A percentile compares a stretch with the other conserved stretches of the same genome.
phyloP scores from a whole-genome alignment of 2,329 filamentous ascomycete genomes.

The Phyllosticta citriasiana region DNA sequence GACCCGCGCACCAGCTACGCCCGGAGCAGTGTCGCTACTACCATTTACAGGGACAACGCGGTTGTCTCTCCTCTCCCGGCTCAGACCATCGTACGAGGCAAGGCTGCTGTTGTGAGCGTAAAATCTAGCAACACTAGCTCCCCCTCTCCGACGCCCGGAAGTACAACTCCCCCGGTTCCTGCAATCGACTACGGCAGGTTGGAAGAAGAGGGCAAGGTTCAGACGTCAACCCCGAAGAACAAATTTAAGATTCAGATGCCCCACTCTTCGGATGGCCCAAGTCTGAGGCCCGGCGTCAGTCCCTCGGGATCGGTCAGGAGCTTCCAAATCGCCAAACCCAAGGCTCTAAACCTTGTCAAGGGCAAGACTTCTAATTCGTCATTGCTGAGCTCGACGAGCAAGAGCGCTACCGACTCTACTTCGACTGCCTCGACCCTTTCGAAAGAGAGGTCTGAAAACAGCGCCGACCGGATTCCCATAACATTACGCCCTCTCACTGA shows the following conservation, averaged over 20 bases:
- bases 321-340: slow-evolving; percentile 34
- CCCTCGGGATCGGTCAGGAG: slow-evolving; percentile 27
- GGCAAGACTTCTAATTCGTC: slow-evolving; percentile 7
- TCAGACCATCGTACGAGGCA: slow-evolving; percentile 76
- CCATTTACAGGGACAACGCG: slow-evolving; percentile 86
- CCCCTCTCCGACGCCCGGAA: slow-evolving; percentile 38
- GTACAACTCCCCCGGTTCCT: slow-evolving; percentile 59
- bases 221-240: slow-evolving; percentile 12
- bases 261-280: slow-evolving; percentile 17
- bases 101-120: slow-evolving; percentile 88
- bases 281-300: slow-evolving; percentile 15
- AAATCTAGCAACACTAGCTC: slow-evolving; percentile 55
- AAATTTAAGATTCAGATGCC: slow-evolving; percentile 34
- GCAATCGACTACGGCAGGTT: slow-evolving; percentile 51
- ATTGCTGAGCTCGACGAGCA: not conserved
- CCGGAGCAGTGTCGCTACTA: slow-evolving; percentile 64
- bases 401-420: not conserved
- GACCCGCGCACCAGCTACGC: slow-evolving; percentile 40
- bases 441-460: not conserved
- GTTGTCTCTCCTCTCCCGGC: slow-evolving; percentile 69
- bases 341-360: slow-evolving; percentile 32
- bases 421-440: not conserved
- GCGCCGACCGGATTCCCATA: slow-evolving; percentile 8
- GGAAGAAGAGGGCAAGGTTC: slow-evolving; percentile 1
- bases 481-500: slow-evolving; percentile 8